Evolutionary conservation across 768 basidiomycete genomes (phyloP).

Genomic region (Boletus huronensis): DNA sequence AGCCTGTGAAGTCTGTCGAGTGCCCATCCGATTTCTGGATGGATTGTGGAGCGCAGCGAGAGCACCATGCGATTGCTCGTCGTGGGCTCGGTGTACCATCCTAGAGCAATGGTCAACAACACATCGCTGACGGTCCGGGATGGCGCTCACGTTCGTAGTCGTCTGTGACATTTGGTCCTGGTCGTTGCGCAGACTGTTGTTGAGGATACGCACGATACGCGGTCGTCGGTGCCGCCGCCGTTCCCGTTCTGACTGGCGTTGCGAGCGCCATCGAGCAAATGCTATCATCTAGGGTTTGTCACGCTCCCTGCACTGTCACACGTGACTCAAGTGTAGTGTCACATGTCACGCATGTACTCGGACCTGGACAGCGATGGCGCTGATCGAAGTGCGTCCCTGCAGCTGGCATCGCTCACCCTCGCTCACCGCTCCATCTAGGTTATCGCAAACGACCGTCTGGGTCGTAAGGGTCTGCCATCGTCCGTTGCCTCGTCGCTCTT

Average conservation of each 20-base stretch:
- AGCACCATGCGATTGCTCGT: slow-evolving; percentile 89
- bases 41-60: slow-evolving; percentile 78
- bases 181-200: slow-evolving; percentile 16
- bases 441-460: slow-evolving; percentile 94
- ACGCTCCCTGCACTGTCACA: slow-evolving; percentile 15
- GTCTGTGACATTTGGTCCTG: slow-evolving; percentile 52
- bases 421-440: slow-evolving; percentile 46
- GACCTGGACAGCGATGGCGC: slow-evolving; percentile 36
- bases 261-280: slow-evolving; percentile 26
- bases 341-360: slow-evolving; percentile 13
- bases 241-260: slow-evolving; percentile 29
- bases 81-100: slow-evolving; percentile 82
- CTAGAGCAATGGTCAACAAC: slow-evolving; percentile 35
- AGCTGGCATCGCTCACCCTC: not conserved
- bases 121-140: not conserved
- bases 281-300: slow-evolving; percentile 4
- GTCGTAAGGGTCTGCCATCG: slow-evolving; percentile 71
- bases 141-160: slow-evolving; percentile 68
- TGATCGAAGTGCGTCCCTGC: slow-evolving; percentile 47
- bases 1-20: slow-evolving; percentile 80
- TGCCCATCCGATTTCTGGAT: slow-evolving; percentile 83
- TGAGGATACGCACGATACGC: slow-evolving; percentile 28
- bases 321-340: slow-evolving; percentile 2
- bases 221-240: slow-evolving; percentile 10
- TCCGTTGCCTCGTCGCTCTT: not conserved